Evolutionary conservation across 306 rosid species (phyloP), one percentile per base, ranked within the genome.

Genomic region (Astragalus membranaceus): DNA sequence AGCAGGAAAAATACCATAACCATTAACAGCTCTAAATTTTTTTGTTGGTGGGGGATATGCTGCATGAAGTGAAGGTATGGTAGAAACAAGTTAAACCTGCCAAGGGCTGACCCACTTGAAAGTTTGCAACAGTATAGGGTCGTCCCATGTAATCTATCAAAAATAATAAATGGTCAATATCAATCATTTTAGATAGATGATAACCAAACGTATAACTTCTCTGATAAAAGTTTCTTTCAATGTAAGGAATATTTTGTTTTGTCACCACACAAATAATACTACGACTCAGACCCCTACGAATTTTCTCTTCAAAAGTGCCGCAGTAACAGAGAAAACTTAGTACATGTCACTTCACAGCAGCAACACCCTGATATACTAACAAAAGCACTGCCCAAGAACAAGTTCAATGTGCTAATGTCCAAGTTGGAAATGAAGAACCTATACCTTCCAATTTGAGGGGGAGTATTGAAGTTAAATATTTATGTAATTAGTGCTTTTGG

Each of bases 141-240:
- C 91, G 73, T 90, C 96, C 96, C 96, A 90, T 10, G 81, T 49
- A 44, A 88, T 75, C 96, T 86, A 32, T 13, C 5, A 71, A 36
- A 62, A 64, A 17, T 33, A 7, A 52, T 52, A 60, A 36, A 50
- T 53, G 53, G 62, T 5, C 33, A 70, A 13, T 44, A 41, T 20
- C 49, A 78, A 75, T 64, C 67, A 70, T 17, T 56, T 54, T 29
- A 54, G 23, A 49, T 41, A 39, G 7, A 50, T 13, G 5, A 70
- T 35, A 68, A 53, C 56, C 17, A 23, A 26, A 26, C 3, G 72
- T 14, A 30, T 15, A 47, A 33, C 30, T 20, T 32, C 35, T 35
- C 4, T 11, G 48, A 26, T 53, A 23, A 13, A 39, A 13, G 35
- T 10, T 35, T 67, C 33, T 20, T 55, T 66, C 60, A 29, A 12